Base-by-base conservation (phyloP, 108 stramenopile genomes). In the Fistulifera solaris region DNA sequence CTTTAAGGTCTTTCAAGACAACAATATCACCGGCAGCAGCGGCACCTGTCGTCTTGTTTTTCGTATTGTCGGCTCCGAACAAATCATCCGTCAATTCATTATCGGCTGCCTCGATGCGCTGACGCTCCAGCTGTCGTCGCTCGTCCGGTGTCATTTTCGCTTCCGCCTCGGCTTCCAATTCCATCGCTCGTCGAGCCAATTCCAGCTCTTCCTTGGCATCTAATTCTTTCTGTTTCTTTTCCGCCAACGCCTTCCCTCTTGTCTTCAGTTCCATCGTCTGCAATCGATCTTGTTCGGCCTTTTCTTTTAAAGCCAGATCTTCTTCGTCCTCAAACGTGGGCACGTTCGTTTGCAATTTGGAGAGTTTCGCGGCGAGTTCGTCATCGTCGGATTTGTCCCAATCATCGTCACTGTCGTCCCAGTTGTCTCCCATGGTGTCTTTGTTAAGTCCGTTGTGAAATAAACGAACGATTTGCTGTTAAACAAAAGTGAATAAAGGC, bases 341-440 rank as follows among this genome's bases (percentile, higher is more conserved):
- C 12, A 59, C 59, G 10, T 31, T 19, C 15, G 59, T 35, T 49
- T 71, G 56, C 46, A 68, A 74, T n/a, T 65, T 38, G 12, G 80
- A 86, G 25, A 93, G 78, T 15, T 69, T 68, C 52, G 70, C 70
- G 59, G 81, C 87, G 18, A 94, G 67, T 45, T 80, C 85, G 53
- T 80, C 84, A 40, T 83, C 81, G 54, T 86, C 93, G 19, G 44
- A 17, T 38, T 77, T 85, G 65, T 94, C 93, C 93, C 93, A 94
- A 38, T 94, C 93, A 52, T 94, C 88, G 66, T 89, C 87, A 38
- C 72, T 68, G 57, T 89, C 91, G 59, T 93, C 87, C 87, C 87
- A 93, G 26, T 66, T 67, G 69, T 85, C 85, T 53, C 74, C 66
- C 85, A 87, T 89, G 23, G 48, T 85, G 8, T 15, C n/a, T 54